Base-by-base conservation (phyloP, 179 eudicot species). In the Carnegiea gigantea region DNA sequence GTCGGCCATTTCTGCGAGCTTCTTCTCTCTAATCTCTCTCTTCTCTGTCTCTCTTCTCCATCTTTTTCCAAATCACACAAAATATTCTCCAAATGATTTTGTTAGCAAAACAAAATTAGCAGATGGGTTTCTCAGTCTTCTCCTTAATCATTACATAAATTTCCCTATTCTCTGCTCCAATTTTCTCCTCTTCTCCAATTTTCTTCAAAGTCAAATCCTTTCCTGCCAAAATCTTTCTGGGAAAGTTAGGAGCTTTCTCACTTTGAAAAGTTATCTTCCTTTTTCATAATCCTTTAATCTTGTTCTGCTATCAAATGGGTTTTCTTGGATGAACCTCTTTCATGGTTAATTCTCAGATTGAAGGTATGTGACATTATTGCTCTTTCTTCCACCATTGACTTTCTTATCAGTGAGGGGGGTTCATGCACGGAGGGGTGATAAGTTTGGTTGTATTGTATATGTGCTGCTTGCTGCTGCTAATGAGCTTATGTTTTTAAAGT, bases 1-100 rank as follows among this genome's bases (percentile, higher is more conserved):
- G 88, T 85, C 88, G 81, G 85, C 88, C 88, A 85, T 82, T 80
- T 71, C 64, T 72, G 11, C 67, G 18, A 38, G 48, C 71, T 53
- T 1, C 26, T 28, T 77, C 65, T 79, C 77, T 76, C 77, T 18
- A 38, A 17, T 46, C 70, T 26, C 23, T 24, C 21, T 71, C 75
- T 40, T 9, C 21, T 28, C 75, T 20, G 26, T 10, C 7, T 14
- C 68, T 11, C 26, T 2, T 3, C 40, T 6, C 28, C 36, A 7
- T 59, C 80, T 77, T 40, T 76, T 77, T 84, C 78, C 64, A 38
- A 77, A 84, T 84, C 84, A 81, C 75, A 72, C 72, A 81, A 81
- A 62, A 71, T 70, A 24, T 76, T n/a, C 20, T 74, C 73, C 44
- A 71, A 38, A 79, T 80, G 38, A 74, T 79, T 74, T 33, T 62